Evolutionary conservation across 345 rosid species (phyloP), one percentile per base, ranked within the genome.

Genomic region (Linum lewisii): DNA sequence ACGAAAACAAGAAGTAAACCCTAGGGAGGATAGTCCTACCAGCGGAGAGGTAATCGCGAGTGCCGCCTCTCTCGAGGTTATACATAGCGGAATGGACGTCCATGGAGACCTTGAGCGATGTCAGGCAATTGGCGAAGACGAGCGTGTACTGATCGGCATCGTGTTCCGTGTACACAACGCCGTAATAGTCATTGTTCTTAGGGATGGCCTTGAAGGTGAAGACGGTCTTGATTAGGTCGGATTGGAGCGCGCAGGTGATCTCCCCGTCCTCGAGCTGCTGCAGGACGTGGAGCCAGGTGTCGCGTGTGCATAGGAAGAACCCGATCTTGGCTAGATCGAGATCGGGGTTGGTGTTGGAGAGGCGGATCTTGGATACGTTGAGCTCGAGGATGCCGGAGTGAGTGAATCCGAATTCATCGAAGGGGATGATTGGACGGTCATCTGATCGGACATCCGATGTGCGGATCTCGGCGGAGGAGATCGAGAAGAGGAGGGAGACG

Each of bases 241-340:
- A 86, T 11, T 81, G 82, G 60, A 92, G 81, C 11, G 93, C 86
- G 76, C 98, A 92, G 5, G 84, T 32, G 85, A 86, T 69, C 51
- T 88, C 93, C 4, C 67, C 76, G 24, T 84, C 90, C 61, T 88
- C 90, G 10, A 92, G 78, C 67, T 83, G 89, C 64, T 85, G 81
- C 68, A 79, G 75, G 38, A 89, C 96, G 61, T 76, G 92, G 16
- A 82, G 67, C 94, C 97, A 86, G 1, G 89, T 71, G 74, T 89
- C 99, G 14, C 70, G 76, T 21, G 99, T 89, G 82, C 89, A 86
- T 57, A 93, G 95, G 81, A 93, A 85, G 91, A 93, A 93, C 1
- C 99, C 99, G 13, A 89, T 71, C 72, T 77, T 77, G 47, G 85
- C 68, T 44, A 75, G 78, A 65, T 86, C 97, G 16, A 84, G 84